Base-by-base conservation (phyloP, 2,329 filamentous ascomycete species). In the Hypoxylon sp. region DNA sequence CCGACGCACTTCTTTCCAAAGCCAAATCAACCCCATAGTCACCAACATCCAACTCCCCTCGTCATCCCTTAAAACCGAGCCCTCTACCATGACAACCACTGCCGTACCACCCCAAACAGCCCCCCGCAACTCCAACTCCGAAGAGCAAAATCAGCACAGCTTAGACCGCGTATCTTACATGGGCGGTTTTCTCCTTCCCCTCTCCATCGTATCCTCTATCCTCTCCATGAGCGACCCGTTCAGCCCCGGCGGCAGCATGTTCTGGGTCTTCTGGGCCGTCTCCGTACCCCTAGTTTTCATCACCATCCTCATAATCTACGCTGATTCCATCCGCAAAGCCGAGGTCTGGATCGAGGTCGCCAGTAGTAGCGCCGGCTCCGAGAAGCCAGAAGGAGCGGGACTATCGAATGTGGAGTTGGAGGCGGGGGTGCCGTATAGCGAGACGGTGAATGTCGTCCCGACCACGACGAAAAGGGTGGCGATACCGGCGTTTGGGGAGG, bases 241-340 rank as follows among this genome's bases (percentile, higher is more conserved):
- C 67, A 79, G 78, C 0, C 83, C 84, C 0, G 77, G 75, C n/a
- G 77, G 77, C 0, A 30, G 66, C 14, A 72, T 73, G 16, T 85
- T 85, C 73, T 85, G 78, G 78, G 78, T 85, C 0, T 85, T 84
- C 63, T 85, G 84, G 84, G 78, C 79, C 1, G 76, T 78, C 2
- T 77, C 80, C 2, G 70, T 80, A 0, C 77, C 82, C 2, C 76
- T 81, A 0, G 76, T 78, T 1, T 59, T 80, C 12, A 7, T 81
- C 1, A 79, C 80, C 0, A 56, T 85, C 1, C 64, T 81, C 2
- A 68, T 85, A 58, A 84, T 85, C 58, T 83, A 85, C 69, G 79
- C 82, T 7, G 83, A 85, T 64, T 80, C 80, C 43, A 77, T 85
- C 46, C 79, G 83, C 43, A 80, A 75, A 45, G 73, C 77, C 34